Percentiles rank a stretch among this genome's conserved stretches.
Evolutionary conservation across 2,329 filamentous ascomycete species (phyloP).

Genomic region (Coniochaeta sp.): DNA sequence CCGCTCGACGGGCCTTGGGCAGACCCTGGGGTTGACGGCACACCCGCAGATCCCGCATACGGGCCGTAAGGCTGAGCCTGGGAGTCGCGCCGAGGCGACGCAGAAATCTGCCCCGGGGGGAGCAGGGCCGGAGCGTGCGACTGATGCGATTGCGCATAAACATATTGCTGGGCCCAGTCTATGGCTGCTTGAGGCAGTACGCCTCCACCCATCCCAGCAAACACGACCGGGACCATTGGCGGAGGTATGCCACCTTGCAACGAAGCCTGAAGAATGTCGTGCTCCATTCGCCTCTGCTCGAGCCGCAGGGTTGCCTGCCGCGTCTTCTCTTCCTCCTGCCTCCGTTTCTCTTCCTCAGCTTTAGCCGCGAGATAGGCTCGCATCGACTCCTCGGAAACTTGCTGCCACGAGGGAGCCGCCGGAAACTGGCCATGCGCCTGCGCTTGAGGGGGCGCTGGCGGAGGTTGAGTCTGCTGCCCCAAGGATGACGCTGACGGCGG

Average conservation of each 20-base stretch:
- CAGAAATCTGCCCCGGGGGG: slow-evolving; percentile 29
- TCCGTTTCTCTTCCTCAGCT: slow-evolving; percentile 65
- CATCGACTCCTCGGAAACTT: slow-evolving; percentile 63
- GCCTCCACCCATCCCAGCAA: slow-evolving; percentile 63
- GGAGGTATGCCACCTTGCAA: slow-evolving; percentile 65
- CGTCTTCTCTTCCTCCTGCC: slow-evolving; percentile 67
- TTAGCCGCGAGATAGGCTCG: slow-evolving; percentile 64
- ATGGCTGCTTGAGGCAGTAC: slow-evolving; percentile 52
- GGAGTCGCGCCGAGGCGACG: slow-evolving; percentile 46
- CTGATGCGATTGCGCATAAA: slow-evolving; percentile 41
- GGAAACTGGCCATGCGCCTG: slow-evolving; percentile 48
- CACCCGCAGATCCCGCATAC: slow-evolving; percentile 31
- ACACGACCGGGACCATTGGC: slow-evolving; percentile 67
- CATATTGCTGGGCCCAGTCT: slow-evolving; percentile 63
- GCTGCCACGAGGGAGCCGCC: slow-evolving; percentile 60
- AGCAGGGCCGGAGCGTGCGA: slow-evolving; percentile 43
- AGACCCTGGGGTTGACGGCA: slow-evolving; percentile 35
- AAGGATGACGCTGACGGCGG: slow-evolving; percentile 18
- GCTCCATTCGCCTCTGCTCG: slow-evolving; percentile 66
- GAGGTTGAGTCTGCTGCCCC: slow-evolving; percentile 11
- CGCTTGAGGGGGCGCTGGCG: slow-evolving; percentile 23
- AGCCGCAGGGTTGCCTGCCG: slow-evolving; percentile 57
- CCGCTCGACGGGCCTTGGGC: slow-evolving; percentile 27
- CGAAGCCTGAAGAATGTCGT: slow-evolving; percentile 64
- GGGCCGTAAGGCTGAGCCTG: slow-evolving; percentile 33